Evolutionary conservation across 2,329 filamentous ascomycete species (phyloP), one percentile per base, ranked within the genome.

Genomic region (Pseudogymnoascus sp.): DNA sequence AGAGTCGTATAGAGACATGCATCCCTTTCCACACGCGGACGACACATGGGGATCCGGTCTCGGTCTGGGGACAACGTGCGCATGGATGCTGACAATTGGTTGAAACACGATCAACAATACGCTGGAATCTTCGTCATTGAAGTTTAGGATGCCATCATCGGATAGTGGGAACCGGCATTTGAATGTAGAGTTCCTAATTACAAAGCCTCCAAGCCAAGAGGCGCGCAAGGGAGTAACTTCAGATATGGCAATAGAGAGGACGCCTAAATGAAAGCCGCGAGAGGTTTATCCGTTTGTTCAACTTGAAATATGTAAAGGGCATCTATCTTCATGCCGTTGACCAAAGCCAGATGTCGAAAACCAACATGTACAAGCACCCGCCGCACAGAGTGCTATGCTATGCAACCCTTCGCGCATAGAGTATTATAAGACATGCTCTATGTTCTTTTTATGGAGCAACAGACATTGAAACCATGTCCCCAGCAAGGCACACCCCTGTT

Each of bases 361-460:
- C n/a, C 23, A 16, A 14, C 18, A 10, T 56, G n/a, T 56, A 33
- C 50, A 35, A 35, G 50, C 28, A 14, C 50, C 18, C 16, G 11
- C 18, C 16, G 11, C 4, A 56, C 50, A 33, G 2, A 35, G 28
- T 14, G 10, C n/a, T 18, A n/a, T 31, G 5, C 14, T 10, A 18
- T 56, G 28, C 10, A 33, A 56, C 50, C 28, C n/a, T 56, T 56
- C 5, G 16, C 50, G 18, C 33, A 31, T 33, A 42, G 16, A 42
- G 38, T 42, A 18, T 16, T 56, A 35, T 33, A 56, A 56, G 28
- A 56, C 50, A 56, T 56, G 50, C 8, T 56, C n/a, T 56, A 21
- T 56, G 28, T 56, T 33, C 50, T 56, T 56, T 56, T 56, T 56
- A 56, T 56, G 50, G 50, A 56, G 50, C 50, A 56, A 56, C 50